phyloP scores from a whole-genome alignment of 1,284 basidiomycete genomes.

The Boletus smithii region DNA sequence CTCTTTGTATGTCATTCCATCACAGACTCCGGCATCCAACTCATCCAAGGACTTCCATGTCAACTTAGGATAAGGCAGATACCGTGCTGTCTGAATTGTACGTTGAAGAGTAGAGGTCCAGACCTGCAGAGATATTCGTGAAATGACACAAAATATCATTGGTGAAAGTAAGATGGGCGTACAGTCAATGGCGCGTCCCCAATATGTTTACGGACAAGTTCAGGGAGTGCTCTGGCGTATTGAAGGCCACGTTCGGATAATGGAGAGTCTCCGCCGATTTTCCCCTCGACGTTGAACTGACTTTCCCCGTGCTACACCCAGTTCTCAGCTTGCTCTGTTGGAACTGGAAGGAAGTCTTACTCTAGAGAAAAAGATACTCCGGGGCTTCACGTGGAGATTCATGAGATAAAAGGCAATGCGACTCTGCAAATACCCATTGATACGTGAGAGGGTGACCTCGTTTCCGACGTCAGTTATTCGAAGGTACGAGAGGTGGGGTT shows the following conservation, averaged over 20 bases:
- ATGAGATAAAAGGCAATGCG: slow-evolving; percentile 98
- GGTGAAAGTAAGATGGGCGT: slow-evolving; percentile 22
- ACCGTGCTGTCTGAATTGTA: slow-evolving; percentile 87
- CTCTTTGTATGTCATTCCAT: slow-evolving; percentile 99
- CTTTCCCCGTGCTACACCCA: slow-evolving; percentile 89
- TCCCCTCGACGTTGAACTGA: slow-evolving; percentile 94
- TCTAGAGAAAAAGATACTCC: slow-evolving; percentile 95
- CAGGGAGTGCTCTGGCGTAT: slow-evolving; percentile 86
- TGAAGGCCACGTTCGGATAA: slow-evolving; percentile 82
- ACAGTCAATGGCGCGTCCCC: slow-evolving; percentile 87
- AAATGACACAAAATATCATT: neutral
- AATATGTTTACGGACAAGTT: slow-evolving; percentile 86
- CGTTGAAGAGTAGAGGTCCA: slow-evolving; percentile 96
- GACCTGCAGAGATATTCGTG: slow-evolving; percentile 48
- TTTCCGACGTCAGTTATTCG: slow-evolving; percentile 87
- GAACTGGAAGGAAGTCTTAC: slow-evolving; percentile 44
- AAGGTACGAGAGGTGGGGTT: slow-evolving; percentile 82
- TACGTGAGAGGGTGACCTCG: slow-evolving; percentile 80
- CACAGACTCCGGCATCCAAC: slow-evolving; percentile 97
- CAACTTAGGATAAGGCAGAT: slow-evolving; percentile 85
- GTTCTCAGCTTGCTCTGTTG: neutral
- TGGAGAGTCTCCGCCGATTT: slow-evolving; percentile 94
- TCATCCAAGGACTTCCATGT: slow-evolving; percentile 99
- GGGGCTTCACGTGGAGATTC: slow-evolving; percentile 96
- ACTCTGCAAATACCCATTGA: slow-evolving; percentile 92